phyloP scores from a whole-genome alignment of 2,329 filamentous ascomycete genomes.

The Botrytis deweyae region DNA sequence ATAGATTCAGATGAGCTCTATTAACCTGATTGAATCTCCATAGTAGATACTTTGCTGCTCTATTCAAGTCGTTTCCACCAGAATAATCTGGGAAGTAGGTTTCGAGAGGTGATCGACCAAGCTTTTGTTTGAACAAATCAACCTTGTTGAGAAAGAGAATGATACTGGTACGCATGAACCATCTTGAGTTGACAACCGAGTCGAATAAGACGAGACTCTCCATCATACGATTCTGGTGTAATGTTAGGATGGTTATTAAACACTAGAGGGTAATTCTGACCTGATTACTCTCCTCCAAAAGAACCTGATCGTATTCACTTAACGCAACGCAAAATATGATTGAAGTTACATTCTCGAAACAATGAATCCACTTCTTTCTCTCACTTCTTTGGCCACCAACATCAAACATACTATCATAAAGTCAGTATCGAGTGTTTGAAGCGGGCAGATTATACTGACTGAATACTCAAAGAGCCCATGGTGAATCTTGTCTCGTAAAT shows the following conservation, averaged over 20 bases:
- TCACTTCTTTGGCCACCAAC: conserved; percentile 96
- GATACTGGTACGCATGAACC: conserved; percentile 99
- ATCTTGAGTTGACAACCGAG: conserved; percentile 96
- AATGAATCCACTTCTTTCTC: conserved; percentile 99
- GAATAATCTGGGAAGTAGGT: conserved; percentile 99
- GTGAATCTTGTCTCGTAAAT: conserved; percentile 99
- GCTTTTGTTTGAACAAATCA: conserved; percentile 94
- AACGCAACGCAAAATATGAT: conserved; percentile 99
- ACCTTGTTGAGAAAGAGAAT: conserved; percentile 99
- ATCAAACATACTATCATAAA: conserved; percentile 82
- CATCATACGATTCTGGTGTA: conserved; percentile 92
- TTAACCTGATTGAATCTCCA: conserved; percentile 99
- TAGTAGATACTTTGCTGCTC: conserved; percentile 93
- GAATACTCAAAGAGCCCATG: conserved; percentile 98
- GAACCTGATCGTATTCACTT: conserved; percentile 96
- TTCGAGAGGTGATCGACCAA: conserved; percentile 81
- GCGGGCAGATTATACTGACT: conserved; percentile 59
- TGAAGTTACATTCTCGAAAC: conserved; percentile 98
- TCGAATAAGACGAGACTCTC: conserved; percentile 95
- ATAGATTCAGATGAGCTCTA: conserved; percentile 89
- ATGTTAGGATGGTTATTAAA: conserved; percentile 24
- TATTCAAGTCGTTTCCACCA: conserved; percentile 95
- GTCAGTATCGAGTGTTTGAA: conserved; percentile 27
- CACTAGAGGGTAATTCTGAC: conserved; percentile 49
- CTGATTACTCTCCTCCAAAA: conserved; percentile 96